Evolutionary conservation across 805 yeast species (phyloP).

Genomic region (Schwanniomyces polymorphus): DNA sequence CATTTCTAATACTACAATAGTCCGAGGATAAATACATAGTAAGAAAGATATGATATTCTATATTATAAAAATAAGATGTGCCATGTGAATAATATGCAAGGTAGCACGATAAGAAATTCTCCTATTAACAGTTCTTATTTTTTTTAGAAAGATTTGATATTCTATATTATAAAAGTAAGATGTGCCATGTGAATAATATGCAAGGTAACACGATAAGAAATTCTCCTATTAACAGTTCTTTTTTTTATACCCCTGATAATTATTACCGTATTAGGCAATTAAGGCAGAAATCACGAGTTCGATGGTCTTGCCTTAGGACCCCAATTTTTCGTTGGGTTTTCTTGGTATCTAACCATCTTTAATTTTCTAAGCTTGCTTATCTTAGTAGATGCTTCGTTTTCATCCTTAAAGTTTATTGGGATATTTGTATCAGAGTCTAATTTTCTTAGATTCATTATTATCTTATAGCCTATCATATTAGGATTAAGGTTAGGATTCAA

Average conservation of each 20-base stretch:
- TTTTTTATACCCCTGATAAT: neutral
- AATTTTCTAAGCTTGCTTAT: constrained; percentile 66
- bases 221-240: neutral
- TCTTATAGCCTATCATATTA: constrained; percentile 52
- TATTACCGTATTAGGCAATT: neutral
- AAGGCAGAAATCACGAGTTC: neutral
- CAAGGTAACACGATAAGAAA: neutral
- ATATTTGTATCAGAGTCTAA: constrained; percentile 35
- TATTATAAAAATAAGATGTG: too few species aligned
- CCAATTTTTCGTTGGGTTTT: constrained; percentile 93
- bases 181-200: too few species aligned
- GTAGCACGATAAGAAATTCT: too few species aligned
- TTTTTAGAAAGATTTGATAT: too few species aligned
- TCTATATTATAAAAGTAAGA: too few species aligned
- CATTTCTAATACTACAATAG: too few species aligned
- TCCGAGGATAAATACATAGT: too few species aligned
- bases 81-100: too few species aligned
- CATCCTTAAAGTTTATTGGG: constrained; percentile 46
- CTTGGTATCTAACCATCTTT: constrained; percentile 85
- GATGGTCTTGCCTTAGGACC: constrained; percentile 89
- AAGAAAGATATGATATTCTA: too few species aligned
- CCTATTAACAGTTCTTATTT: too few species aligned
- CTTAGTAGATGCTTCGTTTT: constrained; percentile 55
- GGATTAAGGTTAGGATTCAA: constrained; percentile 41
- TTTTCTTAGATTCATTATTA: constrained; percentile 42